Evolutionary conservation across 2,329 filamentous ascomycete species (phyloP).

Genomic region (Rutstroemia sp.): DNA sequence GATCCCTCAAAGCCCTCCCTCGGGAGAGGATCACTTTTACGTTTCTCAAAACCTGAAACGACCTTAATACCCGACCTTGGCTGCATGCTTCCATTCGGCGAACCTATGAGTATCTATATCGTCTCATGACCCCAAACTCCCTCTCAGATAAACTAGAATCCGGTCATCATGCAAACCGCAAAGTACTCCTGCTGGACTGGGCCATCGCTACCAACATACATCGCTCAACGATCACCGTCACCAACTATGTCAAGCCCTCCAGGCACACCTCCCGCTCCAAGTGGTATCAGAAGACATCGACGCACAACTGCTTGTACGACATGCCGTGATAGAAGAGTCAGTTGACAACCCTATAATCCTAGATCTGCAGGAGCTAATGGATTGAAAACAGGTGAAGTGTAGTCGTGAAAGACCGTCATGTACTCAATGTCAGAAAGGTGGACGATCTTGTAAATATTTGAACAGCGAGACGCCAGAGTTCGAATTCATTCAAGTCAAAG

Average conservation of each 20-base stretch:
- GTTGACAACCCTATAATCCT: not conserved
- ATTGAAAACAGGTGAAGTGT: constrained; percentile 1
- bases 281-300: constrained; percentile 1
- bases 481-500: not conserved
- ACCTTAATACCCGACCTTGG: too few relatives aligned
- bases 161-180: not conserved
- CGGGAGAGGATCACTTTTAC: too few relatives aligned
- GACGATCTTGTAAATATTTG: constrained; percentile 1
- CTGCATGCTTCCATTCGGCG: not conserved
- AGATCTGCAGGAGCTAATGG: not conserved
- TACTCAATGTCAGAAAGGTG: not conserved
- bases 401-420: constrained; percentile 1
- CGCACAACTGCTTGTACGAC: constrained; percentile 1
- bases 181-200: not conserved
- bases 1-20: too few relatives aligned
- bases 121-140: not conserved
- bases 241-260: not conserved
- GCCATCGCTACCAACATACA: not conserved
- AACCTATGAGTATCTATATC: not conserved
- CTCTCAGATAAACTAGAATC: not conserved
- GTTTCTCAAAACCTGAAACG: too few relatives aligned
- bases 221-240: not conserved
- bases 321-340: constrained; percentile 4
- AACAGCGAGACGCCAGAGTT: constrained; percentile 5
- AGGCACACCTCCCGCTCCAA: not conserved